Conservation (phyloP, 2,329 filamentous ascomycete species). For the Fusarium sororula region DNA sequence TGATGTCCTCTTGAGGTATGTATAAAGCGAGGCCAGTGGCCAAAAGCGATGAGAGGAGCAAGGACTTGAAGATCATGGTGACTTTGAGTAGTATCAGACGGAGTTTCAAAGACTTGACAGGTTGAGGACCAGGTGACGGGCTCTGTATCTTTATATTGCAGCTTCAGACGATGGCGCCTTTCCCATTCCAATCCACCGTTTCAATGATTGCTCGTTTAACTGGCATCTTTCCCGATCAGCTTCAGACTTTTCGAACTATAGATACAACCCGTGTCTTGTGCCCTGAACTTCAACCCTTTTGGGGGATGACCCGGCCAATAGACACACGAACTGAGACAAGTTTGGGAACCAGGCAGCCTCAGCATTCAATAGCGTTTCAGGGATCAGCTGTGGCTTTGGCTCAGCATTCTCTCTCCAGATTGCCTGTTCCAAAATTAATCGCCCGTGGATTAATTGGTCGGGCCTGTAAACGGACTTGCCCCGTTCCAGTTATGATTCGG, state of each 20-base stretch:
- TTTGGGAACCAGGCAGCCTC: neutral
- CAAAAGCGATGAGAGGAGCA: constrained; percentile 8
- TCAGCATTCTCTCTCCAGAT: neutral
- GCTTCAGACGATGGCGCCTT: rapidly evolving
- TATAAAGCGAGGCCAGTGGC: neutral
- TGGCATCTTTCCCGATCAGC: too few relatives aligned
- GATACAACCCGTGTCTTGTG: too few relatives aligned
- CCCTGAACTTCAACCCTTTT: neutral
- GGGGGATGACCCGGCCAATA: neutral
- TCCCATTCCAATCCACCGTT: neutral
- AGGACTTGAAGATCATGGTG: constrained; percentile 2
- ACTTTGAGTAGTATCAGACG: too few relatives aligned
- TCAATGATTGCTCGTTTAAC: neutral
- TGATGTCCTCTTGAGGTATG: neutral
- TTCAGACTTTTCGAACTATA: neutral
- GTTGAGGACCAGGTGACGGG: too few relatives aligned
- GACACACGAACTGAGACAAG: neutral
- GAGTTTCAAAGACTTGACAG: rapidly evolving
- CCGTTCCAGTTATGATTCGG: neutral
- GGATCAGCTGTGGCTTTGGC: neutral
- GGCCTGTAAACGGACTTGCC: too few relatives aligned
- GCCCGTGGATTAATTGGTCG: neutral
- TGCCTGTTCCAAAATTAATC: neutral
- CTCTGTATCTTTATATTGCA: neutral
- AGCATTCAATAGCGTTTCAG: neutral